Base-by-base conservation (phyloP, 169 alveolate genomes). In the Babesia ovis region DNA sequence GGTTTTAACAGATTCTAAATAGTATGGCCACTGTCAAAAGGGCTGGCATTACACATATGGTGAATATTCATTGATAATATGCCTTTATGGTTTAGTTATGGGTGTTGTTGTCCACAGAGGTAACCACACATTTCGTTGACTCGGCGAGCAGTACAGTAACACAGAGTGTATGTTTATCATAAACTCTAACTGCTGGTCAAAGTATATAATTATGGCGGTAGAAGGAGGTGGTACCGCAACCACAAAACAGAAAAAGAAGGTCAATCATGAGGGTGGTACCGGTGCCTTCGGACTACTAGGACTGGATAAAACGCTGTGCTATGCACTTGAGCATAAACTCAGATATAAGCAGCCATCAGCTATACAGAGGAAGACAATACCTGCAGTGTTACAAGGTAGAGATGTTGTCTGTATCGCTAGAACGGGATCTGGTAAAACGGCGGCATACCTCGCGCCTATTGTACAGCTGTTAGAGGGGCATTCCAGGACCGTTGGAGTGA, bases 401-500 rank as follows among this genome's bases (percentile, higher is more conserved):
- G 97, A 96, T 67, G 91, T 95, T 27, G 94, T 96, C 8, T 97
- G 97, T n/a, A 92, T 94, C 76, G 95, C 98, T 1, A 86, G 97
- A 86, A 96, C 99, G 16, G 99, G 99, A 3, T 92, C 97, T 27
- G 99, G 99, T 34, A 96, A 96, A 81, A 95, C 99, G 6, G 96
- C 94, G 3, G 97, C 97, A 1, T 96, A 95, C 83, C 64, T 96
- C 20, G 93, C 96, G 56, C 98, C 99, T 41, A 68, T 94, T 67
- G 85, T 96, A 27, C 95, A 95, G 53, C 91, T 92, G 51, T 68
- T 96, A 22, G 88, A 93, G 46, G 83, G 84, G 25, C 99, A 96
- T 67, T 92, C 96, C 34, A 91, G 88, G 69, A 92, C 88, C 18
- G 97, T 95, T 29, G 99, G 99, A n/a, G 90, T 94, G 22, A 73